Base-by-base conservation (phyloP, 2,329 filamentous ascomycete species). In the Talaromyces sp. region DNA sequence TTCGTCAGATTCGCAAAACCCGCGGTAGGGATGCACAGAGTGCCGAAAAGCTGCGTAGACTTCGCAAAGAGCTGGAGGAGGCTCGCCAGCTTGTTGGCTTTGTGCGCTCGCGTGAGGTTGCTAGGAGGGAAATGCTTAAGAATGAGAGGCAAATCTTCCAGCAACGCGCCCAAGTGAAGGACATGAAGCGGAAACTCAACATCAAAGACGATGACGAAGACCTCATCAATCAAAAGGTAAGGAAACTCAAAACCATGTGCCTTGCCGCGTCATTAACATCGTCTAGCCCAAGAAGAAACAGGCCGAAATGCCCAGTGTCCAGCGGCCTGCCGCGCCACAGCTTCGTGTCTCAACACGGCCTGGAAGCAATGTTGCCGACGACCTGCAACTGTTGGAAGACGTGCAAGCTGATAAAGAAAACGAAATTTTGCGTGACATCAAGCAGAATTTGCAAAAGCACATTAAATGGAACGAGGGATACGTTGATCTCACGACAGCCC, bases 161-260 rank as follows among this genome's bases (percentile, higher is more conserved):
- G 73, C 87, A 96, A 73, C 87, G 95, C 57, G 83, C 85, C 63
- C 86, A 87, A 72, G 85, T 98, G 68, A 96, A 96, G 81, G 88
- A 94, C 67, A 88, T 90, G 76, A 98, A 98, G 83, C 83, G 91
- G 72, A 90, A 90, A 71, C 85, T 97, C 66, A 88, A 89, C 69
- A 94, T 98, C 81, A 96, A 95, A 79, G 88, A 87, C 68, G 91
- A 96, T 70, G 95, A 98, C 71, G 94, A 98, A 70, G 92, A 97
- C 74, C 85, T 96, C 70, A 88, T 96, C 79, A 96, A 96, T 79
- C 91, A 95, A 75, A 96, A 95, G 86, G 91, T 94, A 82, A 76
- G 84, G 73, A 64, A 61, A 28, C 16, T 33, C 50, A 16, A 33
- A 31, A 16, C 14, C 12, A 10, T n/a, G 18, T 14, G 16, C 18